Evolutionary conservation across 352 stramenopile genomes (phyloP).

Genomic region (Globisporangium paddicum): DNA sequence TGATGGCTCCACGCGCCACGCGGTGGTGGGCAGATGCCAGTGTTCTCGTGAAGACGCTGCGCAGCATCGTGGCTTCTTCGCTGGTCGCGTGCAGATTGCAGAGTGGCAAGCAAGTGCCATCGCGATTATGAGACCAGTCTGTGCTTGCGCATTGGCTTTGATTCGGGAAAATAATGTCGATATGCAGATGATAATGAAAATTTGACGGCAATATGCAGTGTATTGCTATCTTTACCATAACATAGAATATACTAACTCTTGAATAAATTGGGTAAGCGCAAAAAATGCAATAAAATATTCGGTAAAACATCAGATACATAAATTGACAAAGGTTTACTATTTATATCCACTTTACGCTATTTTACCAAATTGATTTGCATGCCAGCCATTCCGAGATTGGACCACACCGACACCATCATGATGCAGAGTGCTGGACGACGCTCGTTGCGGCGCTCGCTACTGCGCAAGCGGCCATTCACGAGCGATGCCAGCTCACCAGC

Average conservation of each 20-base stretch:
- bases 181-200: no score
- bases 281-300: no score
- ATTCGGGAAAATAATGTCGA: no score
- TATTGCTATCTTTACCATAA: no score
- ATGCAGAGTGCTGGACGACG: neutral
- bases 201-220: no score
- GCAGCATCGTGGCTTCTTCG: neutral
- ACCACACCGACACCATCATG: neutral
- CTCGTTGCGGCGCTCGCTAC: neutral
- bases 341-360: no score
- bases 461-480: neutral
- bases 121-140: no score
- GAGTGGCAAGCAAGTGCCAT: neutral
- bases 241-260: no score
- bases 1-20: neutral
- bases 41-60: neutral
- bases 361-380: neutral
- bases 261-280: no score
- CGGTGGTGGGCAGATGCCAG: neutral
- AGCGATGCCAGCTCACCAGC: neutral
- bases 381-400: no score
- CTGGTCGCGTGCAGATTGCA: neutral
- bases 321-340: no score
- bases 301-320: no score
- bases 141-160: neutral